These are phyloP conservation scores for Aureobasidium sp. DNA, from an alignment of 2,329 filamentous ascomycete genomes.

Conservation along the genomic window DNA sequence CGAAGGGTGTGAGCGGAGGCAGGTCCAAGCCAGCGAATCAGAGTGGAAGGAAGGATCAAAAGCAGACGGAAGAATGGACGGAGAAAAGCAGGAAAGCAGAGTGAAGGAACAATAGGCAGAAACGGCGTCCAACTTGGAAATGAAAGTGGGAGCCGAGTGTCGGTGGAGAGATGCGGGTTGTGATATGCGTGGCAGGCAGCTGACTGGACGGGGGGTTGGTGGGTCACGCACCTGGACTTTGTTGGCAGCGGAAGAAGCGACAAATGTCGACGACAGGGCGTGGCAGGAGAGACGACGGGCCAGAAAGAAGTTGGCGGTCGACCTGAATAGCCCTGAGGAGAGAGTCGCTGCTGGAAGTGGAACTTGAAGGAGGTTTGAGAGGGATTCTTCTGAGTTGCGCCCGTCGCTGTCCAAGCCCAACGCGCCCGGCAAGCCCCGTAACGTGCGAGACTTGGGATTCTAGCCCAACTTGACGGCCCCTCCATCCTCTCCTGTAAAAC, in stretches of 20 bases:
- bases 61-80: neutral
- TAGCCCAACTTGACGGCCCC: neutral
- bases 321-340: conserved; percentile 5
- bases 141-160: neutral
- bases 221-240: conserved; percentile 12
- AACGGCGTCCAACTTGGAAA: neutral
- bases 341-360: neutral
- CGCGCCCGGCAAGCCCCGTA: neutral
- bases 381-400: neutral
- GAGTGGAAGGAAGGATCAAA: neutral
- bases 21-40: conserved; percentile 6
- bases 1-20: conserved; percentile 6
- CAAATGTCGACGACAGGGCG: conserved; percentile 6
- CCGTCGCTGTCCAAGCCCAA: neutral
- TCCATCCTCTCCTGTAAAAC: neutral
- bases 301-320: conserved; percentile 10
- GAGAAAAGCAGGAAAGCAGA: neutral
- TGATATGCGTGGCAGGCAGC: conserved; percentile 10
- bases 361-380: conserved; percentile 2
- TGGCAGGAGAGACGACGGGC: neutral
- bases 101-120: conserved; percentile 9
- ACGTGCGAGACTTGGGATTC: neutral
- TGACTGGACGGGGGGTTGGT: conserved; percentile 1
- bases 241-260: neutral
- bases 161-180: neutral